Conservation (phyloP, 1,284 basidiomycete genomes). For the Caloboletus inedulis region DNA sequence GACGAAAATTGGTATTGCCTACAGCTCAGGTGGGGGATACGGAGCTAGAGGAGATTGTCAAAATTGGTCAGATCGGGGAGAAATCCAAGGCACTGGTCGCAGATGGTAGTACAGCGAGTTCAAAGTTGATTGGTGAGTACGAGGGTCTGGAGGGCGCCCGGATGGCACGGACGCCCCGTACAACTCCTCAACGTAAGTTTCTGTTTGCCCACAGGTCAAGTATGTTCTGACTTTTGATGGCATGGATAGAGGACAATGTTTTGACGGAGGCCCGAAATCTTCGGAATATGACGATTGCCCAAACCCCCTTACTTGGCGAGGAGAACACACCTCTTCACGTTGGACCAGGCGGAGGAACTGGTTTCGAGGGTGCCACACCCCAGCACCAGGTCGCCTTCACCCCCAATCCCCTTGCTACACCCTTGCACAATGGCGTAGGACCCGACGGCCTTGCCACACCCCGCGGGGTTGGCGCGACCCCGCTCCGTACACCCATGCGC, state of each 20-base stretch:
- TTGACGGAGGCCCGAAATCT: conserved; percentile 94
- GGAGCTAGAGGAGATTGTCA: conserved; percentile 98
- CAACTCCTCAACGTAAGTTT: conserved; percentile 83
- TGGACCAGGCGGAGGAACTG: conserved; percentile 72
- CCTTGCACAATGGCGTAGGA: conserved; percentile 48
- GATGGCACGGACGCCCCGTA: conserved; percentile 90
- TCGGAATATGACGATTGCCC: conserved; percentile 86
- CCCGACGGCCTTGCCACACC: conserved; percentile 62
- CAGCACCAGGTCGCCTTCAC: conserved; percentile 86
- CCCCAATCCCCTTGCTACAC: conserved; percentile 93
- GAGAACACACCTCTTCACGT: conserved; percentile 91
- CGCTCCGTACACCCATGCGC: conserved; percentile 86
- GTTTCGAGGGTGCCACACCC: conserved; percentile 90
- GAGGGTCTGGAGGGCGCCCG: conserved; percentile 83
- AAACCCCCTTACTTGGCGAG: conserved; percentile 95
- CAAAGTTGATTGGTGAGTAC: conserved; percentile 87
- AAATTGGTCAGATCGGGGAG: conserved; percentile 93
- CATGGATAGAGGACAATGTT: conserved; percentile 77
- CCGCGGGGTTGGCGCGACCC: conserved; percentile 63
- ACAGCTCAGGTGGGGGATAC: conserved; percentile 92
- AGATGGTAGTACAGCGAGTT: conserved; percentile 81
- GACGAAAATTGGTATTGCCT: conserved; percentile 85
- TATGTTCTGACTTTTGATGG: conserved; percentile 12
- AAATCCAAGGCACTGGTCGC: conserved; percentile 81
- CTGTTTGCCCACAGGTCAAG: conserved; percentile 4